Conservation (phyloP, 805 yeast species). For the Ogataea methylovora region DNA sequence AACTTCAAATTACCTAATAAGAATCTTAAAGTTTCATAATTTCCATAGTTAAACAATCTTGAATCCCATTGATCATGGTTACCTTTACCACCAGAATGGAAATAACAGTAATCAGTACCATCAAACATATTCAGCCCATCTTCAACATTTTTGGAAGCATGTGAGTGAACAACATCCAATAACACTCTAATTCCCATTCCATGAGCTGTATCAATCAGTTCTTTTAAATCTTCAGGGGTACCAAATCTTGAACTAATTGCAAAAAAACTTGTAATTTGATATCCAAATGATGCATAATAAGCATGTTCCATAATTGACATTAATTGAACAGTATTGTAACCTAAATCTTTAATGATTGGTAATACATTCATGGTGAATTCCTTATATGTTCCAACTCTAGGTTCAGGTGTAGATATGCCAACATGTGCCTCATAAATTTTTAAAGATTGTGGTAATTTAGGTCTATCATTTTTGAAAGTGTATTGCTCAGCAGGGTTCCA, state of each 20-base stretch:
- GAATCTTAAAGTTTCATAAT: conserved; percentile 85
- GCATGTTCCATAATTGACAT: conserved; percentile 99
- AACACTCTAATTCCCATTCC: conserved; percentile 78
- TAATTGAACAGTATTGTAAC: conserved; percentile 88
- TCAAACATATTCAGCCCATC: conserved; percentile 93
- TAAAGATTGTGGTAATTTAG: conserved; percentile 44
- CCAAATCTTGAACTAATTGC: conserved; percentile 90
- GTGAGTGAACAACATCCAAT: conserved; percentile 92
- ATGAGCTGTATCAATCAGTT: conserved; percentile 88
- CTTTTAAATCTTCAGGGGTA: conserved; percentile 90
- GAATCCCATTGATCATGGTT: conserved; percentile 93
- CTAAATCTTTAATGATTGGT: conserved; percentile 79
- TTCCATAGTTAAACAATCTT: conserved; percentile 86
- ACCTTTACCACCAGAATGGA: conserved; percentile 85
- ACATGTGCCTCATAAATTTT: conserved; percentile 93
- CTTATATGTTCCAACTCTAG: conserved; percentile 73
- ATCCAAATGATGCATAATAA: conserved; percentile 96
- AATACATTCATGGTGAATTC: conserved; percentile 76
- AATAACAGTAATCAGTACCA: conserved; percentile 92
- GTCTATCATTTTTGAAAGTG: conserved; percentile 57
- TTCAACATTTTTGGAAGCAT: conserved; percentile 87
- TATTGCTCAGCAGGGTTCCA: conserved; percentile 74
- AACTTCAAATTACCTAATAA: conserved; percentile 77
- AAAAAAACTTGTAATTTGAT: conserved; percentile 88
- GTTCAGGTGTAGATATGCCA: conserved; percentile 91